Evolutionary conservation across 495 filamentous ascomycete species (phyloP).

Genomic region (Xylaria cubensis): DNA sequence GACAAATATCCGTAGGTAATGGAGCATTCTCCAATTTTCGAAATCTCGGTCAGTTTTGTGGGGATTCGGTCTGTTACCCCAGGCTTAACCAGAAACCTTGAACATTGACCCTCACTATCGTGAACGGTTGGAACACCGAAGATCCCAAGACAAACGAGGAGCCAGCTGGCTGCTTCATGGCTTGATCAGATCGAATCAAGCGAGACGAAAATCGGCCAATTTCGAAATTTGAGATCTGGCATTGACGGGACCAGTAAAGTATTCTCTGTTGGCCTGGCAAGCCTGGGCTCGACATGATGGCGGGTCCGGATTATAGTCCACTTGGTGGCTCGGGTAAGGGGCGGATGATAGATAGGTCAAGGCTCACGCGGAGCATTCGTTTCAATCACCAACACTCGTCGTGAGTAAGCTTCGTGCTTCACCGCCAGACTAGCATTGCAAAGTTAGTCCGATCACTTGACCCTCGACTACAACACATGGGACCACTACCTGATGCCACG

Average conservation of each 20-base stretch:
- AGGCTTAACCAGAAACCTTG: not conserved
- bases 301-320: conserved; percentile 3
- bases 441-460: conserved; percentile 20
- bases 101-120: not conserved
- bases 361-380: not conserved
- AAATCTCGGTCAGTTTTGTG: not conserved
- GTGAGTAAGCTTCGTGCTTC: conserved; percentile 14
- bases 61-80: not conserved
- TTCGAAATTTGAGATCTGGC: not conserved
- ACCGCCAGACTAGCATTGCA: conserved; percentile 23
- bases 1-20: not conserved
- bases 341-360: not conserved
- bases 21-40: conserved; percentile 2
- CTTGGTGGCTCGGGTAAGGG: not conserved
- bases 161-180: not conserved
- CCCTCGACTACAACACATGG: conserved; percentile 10
- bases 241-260: not conserved
- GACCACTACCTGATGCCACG: conserved; percentile 20
- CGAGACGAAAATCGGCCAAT: not conserved
- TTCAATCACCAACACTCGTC: conserved; percentile 12
- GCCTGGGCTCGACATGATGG: not conserved
- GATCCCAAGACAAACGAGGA: conserved; percentile 6
- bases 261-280: not conserved
- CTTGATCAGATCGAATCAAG: not conserved
- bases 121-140: not conserved